Percentiles rank a stretch among this genome's conserved stretches.
Evolutionary conservation across 192 early-diverging fungal genomes (phyloP).

Genomic region (Dimargaris cristalligena): DNA sequence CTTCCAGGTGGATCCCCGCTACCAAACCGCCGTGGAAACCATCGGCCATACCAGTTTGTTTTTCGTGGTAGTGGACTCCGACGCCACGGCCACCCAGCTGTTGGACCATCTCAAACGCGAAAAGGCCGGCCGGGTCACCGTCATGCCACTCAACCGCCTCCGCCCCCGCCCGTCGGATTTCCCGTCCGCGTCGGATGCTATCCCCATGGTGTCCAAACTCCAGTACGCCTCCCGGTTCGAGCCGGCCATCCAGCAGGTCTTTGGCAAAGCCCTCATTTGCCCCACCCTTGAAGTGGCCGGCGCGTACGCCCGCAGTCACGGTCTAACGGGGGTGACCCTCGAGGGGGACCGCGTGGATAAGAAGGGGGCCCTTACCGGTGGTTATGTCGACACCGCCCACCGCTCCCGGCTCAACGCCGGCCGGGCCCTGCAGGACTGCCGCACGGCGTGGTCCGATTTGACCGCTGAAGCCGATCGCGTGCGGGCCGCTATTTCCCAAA

Average conservation of each 20-base stretch:
- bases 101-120: slow-evolving; percentile 36
- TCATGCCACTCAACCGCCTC: slow-evolving; percentile 89
- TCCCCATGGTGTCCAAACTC: slow-evolving; percentile 69
- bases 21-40: slow-evolving; percentile 74
- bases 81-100: slow-evolving; percentile 67
- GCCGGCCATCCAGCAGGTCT: slow-evolving; percentile 78
- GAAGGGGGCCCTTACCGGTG: slow-evolving; percentile 85
- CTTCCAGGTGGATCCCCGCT: slow-evolving; percentile 71
- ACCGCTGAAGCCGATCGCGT: slow-evolving; percentile 21
- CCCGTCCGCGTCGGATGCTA: slow-evolving; percentile 49
- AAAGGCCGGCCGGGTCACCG: slow-evolving; percentile 72
- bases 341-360: slow-evolving; percentile 86
- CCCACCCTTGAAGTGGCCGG: slow-evolving; percentile 64
- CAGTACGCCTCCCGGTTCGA: slow-evolving; percentile 47
- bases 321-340: slow-evolving; percentile 71
- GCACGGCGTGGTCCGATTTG: slow-evolving; percentile 26
- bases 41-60: slow-evolving; percentile 78
- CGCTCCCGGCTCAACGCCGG: slow-evolving; percentile 60
- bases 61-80: slow-evolving; percentile 90
- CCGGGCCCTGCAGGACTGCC: slow-evolving; percentile 33
- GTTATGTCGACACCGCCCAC: slow-evolving; percentile 58
- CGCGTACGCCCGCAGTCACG: slow-evolving; percentile 55
- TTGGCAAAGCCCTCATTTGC: slow-evolving; percentile 81
- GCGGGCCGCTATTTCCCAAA: slow-evolving; percentile 31
- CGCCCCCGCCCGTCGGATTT: slow-evolving; percentile 38